Evolutionary conservation across 345 rosid genomes (phyloP).

Genomic region (Boechera retrofracta): DNA sequence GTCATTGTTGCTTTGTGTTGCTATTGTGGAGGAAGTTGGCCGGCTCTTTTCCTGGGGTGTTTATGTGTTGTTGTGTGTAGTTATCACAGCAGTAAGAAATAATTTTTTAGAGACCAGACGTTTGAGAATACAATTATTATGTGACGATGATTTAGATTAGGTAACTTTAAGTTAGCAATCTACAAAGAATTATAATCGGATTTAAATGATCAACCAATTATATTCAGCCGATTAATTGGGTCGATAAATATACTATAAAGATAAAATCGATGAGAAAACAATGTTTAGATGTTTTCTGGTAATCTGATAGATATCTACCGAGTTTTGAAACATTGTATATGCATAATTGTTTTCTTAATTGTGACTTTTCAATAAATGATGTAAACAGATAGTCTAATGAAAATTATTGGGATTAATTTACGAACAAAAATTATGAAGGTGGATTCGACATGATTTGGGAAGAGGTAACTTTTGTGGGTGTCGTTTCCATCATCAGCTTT

Average conservation of each 20-base stretch:
- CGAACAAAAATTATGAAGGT: conserved; percentile 29
- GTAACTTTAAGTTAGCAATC: background rate
- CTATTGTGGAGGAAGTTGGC: conserved; percentile 62
- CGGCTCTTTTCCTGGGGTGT: conserved; percentile 49
- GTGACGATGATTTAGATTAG: background rate
- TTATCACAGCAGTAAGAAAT: conserved; percentile 8
- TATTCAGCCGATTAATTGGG: too few species aligned
- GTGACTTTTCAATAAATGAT: background rate
- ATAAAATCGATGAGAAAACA: background rate
- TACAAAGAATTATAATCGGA: background rate
- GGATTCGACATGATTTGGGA: conserved; percentile 40
- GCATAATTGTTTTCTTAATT: background rate
- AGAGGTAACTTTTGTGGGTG: conserved; percentile 44
- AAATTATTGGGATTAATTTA: conserved; percentile 8
- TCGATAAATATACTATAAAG: background rate
- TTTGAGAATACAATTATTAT: background rate
- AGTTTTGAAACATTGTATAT: background rate
- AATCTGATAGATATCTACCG: too few species aligned
- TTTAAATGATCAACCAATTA: background rate
- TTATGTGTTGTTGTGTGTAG: conserved; percentile 33
- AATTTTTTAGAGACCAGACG: background rate
- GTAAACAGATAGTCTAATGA: background rate
- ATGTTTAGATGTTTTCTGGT: background rate
- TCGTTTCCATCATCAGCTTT: conserved; percentile 50
- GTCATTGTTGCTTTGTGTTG: conserved; percentile 52